These are phyloP conservation scores for Trametes punicea DNA, from an alignment of 768 basidiomycete species.

Conservation along the genomic window DNA sequence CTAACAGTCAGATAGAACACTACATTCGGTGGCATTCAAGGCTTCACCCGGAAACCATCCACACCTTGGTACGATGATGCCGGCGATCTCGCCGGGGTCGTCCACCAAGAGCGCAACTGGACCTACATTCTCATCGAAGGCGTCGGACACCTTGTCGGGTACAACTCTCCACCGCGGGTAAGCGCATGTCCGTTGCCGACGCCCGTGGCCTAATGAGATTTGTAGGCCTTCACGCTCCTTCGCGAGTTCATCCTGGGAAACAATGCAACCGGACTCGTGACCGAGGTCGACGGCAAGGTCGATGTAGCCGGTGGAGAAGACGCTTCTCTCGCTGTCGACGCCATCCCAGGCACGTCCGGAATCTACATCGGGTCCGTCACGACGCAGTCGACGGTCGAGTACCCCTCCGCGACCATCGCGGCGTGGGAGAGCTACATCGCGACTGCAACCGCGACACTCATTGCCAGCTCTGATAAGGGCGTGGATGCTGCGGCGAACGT, in stretches of 20 bases:
- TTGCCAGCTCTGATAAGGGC: neutral
- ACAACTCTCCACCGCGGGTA: constrained; percentile 43
- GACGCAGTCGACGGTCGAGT: constrained; percentile 26
- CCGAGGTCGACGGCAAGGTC: constrained; percentile 24
- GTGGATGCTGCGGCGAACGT: neutral
- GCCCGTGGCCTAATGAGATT: neutral
- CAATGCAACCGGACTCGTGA: constrained; percentile 58
- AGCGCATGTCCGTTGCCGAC: constrained; percentile 31
- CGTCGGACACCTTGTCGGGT: constrained; percentile 41
- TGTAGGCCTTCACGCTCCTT: constrained; percentile 56
- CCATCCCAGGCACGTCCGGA: constrained; percentile 52
- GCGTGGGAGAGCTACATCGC: constrained; percentile 32
- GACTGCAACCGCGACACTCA: constrained; percentile 22
- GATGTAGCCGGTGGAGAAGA: constrained; percentile 51
- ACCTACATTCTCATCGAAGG: constrained; percentile 38
- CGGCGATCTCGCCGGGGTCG: constrained; percentile 59
- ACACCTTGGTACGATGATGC: constrained; percentile 65
- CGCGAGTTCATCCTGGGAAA: constrained; percentile 67
- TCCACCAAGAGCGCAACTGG: constrained; percentile 71
- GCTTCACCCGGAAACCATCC: constrained; percentile 65
- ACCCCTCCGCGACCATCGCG: constrained; percentile 31
- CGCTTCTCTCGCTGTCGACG: constrained; percentile 39
- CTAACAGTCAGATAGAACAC: constrained; percentile 50
- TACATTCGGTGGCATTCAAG: constrained; percentile 74
- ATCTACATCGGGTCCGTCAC: constrained; percentile 50